phyloP scores from a whole-genome alignment of 805 yeast genomes.

The Starmerella stellata region DNA sequence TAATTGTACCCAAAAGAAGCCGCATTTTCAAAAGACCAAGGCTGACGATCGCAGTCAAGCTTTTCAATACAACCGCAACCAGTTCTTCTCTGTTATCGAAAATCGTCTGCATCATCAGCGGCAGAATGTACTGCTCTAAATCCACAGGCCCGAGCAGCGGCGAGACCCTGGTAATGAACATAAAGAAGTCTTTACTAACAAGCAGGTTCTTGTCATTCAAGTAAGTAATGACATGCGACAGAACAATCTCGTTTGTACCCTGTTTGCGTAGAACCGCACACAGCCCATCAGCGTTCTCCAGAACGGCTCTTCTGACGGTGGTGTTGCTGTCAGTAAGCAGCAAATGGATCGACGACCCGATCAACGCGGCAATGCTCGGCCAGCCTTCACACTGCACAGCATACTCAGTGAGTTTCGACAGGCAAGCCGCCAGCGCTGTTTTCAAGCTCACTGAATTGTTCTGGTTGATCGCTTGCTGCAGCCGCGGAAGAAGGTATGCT shows the following conservation, averaged over 20 bases:
- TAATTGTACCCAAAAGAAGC: constrained; percentile 36
- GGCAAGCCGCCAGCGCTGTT: constrained; percentile 49
- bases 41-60: constrained; percentile 37
- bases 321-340: constrained; percentile 53
- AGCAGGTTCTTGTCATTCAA: constrained; percentile 59
- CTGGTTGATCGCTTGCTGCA: constrained; percentile 28
- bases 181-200: constrained; percentile 52
- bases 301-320: constrained; percentile 48
- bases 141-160: constrained; percentile 66
- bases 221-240: constrained; percentile 83
- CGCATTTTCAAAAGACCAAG: constrained; percentile 38
- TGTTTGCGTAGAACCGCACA: constrained; percentile 74
- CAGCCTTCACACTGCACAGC: constrained; percentile 28
- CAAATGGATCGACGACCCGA: constrained; percentile 47
- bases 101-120: constrained; percentile 64
- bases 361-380: constrained; percentile 25
- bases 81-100: constrained; percentile 61
- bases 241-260: constrained; percentile 67
- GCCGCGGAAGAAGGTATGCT: constrained; percentile 63
- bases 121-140: constrained; percentile 73
- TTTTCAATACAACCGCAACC: constrained; percentile 49
- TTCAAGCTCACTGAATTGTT: constrained; percentile 34
- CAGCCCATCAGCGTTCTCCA: constrained; percentile 54
- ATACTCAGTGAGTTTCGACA: constrained; percentile 47
- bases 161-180: constrained; percentile 53